These are phyloP conservation scores for Babesia caballi DNA, from an alignment of 169 alveolate species.

Conservation along the genomic window DNA sequence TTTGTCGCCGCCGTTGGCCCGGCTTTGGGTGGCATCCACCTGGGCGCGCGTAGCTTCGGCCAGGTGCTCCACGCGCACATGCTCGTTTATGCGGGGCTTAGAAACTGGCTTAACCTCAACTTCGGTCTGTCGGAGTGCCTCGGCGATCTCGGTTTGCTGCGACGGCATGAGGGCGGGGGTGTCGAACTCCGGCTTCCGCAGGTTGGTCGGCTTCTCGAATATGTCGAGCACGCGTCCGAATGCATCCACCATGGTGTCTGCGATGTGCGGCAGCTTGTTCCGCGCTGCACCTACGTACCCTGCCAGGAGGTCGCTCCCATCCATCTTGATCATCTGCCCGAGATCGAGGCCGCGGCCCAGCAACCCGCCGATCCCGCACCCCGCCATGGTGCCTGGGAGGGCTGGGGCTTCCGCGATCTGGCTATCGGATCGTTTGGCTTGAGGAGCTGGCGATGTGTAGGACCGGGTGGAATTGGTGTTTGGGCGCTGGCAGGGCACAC, in stretches of 20 bases:
- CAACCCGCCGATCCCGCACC: conserved; percentile 6
- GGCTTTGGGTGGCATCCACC: conserved; percentile 2
- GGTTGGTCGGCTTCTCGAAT: conserved; percentile 37
- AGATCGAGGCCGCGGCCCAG: conserved; percentile 20
- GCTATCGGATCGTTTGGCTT: too few species aligned
- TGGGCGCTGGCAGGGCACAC: too few species aligned
- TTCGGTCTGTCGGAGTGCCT: not conserved
- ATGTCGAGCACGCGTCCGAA: conserved; percentile 49
- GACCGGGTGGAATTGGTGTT: too few species aligned
- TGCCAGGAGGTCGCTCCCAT: conserved; percentile 25
- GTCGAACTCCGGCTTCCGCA: conserved; percentile 47
- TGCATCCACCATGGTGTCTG: conserved; percentile 45
- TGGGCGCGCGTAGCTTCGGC: conserved; percentile 1
- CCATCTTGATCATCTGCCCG: conserved; percentile 27
- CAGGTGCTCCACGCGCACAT: conserved; percentile 6
- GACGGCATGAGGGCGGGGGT: conserved; percentile 7
- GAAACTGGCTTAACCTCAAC: conserved; percentile 4
- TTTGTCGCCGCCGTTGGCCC: not conserved
- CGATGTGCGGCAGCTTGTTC: conserved; percentile 33
- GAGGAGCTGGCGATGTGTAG: too few species aligned
- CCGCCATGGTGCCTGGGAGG: conserved; percentile 11
- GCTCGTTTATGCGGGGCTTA: not conserved
- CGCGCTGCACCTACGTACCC: conserved; percentile 5
- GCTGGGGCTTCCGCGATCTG: too few species aligned
- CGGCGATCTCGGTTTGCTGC: conserved; percentile 14